phyloP scores from a whole-genome alignment of 352 stramenopile genomes.

The Peronospora farinosa region DNA sequence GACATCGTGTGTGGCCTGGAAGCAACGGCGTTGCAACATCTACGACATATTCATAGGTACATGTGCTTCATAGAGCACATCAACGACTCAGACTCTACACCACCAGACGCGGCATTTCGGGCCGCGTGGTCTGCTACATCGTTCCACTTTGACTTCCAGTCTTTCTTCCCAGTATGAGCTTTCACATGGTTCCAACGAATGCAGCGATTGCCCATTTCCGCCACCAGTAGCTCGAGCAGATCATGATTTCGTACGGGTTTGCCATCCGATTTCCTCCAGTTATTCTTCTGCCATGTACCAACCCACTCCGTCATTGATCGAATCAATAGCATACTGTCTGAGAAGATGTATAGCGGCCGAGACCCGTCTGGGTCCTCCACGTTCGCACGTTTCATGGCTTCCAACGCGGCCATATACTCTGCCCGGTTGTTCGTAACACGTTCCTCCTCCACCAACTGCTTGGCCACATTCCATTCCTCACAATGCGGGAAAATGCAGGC shows the following conservation, averaged over 20 bases:
- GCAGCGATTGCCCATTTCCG: constrained; percentile 34
- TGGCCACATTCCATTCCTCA: constrained; percentile 53
- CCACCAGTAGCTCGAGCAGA: constrained; percentile 50
- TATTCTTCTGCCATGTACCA: constrained; percentile 47
- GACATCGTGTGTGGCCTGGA: too few species aligned
- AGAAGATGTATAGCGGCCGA: constrained; percentile 62
- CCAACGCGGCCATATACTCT: constrained; percentile 49
- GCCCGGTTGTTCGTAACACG: constrained; percentile 49
- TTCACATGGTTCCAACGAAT: constrained; percentile 68
- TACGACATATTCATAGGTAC: too few species aligned
- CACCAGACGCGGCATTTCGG: constrained; percentile 24
- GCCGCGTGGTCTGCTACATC: constrained; percentile 55
- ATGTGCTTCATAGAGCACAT: neutral
- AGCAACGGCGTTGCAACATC: too few species aligned
- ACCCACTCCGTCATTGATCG: constrained; percentile 77
- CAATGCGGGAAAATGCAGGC: constrained; percentile 74
- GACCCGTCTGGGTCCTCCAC: constrained; percentile 31
- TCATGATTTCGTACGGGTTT: constrained; percentile 54
- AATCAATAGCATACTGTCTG: constrained; percentile 74
- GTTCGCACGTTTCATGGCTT: constrained; percentile 65
- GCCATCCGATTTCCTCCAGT: constrained; percentile 58
- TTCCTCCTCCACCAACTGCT: constrained; percentile 39
- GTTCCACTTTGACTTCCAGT: constrained; percentile 74
- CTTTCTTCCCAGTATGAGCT: constrained; percentile 18
- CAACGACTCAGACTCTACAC: neutral